A percentile compares a stretch with the other conserved stretches of the same genome.
These are phyloP conservation scores for Pontederia paniculata DNA, from an alignment of 176 grass and related monocot genomes.

Conservation along the genomic window DNA sequence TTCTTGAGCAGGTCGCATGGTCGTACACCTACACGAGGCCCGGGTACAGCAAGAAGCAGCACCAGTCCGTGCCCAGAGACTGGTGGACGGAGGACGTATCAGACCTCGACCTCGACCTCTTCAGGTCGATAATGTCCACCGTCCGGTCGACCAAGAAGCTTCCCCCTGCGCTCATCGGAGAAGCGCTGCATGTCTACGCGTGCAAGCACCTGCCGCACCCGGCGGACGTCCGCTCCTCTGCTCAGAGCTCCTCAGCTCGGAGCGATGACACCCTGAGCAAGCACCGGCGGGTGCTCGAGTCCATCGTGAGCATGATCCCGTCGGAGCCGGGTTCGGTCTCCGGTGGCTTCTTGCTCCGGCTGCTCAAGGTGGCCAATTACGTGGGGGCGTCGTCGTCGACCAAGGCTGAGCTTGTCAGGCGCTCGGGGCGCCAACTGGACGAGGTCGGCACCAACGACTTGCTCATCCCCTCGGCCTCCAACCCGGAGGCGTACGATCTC, in stretches of 20 bases:
- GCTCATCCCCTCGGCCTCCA: slow-evolving; percentile 47
- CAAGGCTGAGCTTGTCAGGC: slow-evolving; percentile 68
- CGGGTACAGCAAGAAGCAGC: slow-evolving; percentile 38
- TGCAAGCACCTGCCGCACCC: slow-evolving; percentile 77
- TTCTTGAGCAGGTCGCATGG: slow-evolving; percentile 49
- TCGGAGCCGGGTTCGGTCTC: slow-evolving; percentile 45
- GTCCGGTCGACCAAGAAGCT: slow-evolving; percentile 48
- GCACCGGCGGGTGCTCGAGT: slow-evolving; percentile 68
- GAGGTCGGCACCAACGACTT: slow-evolving; percentile 49
- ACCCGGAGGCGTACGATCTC: slow-evolving; percentile 41
- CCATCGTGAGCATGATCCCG: slow-evolving; percentile 78
- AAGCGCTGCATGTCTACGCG: slow-evolving; percentile 88
- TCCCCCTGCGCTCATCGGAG: slow-evolving; percentile 67
- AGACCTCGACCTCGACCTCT: slow-evolving; percentile 83
- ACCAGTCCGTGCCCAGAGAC: slow-evolving; percentile 63
- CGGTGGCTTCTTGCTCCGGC: slow-evolving; percentile 57
- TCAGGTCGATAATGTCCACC: slow-evolving; percentile 62
- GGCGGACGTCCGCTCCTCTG: slow-evolving; percentile 11
- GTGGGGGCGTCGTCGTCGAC: slow-evolving; percentile 58
- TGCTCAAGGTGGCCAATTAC: slow-evolving; percentile 62
- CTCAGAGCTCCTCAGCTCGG: slow-evolving; percentile 28
- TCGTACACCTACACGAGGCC: slow-evolving; percentile 82
- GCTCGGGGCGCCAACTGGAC: slow-evolving; percentile 54
- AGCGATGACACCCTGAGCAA: slow-evolving; percentile 33
- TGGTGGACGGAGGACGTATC: slow-evolving; percentile 99